A percentile compares a stretch with the other conserved stretches of the same genome.
Evolutionary conservation across 257 asterid genomes (phyloP).

Genomic region (Petunia secreta): DNA sequence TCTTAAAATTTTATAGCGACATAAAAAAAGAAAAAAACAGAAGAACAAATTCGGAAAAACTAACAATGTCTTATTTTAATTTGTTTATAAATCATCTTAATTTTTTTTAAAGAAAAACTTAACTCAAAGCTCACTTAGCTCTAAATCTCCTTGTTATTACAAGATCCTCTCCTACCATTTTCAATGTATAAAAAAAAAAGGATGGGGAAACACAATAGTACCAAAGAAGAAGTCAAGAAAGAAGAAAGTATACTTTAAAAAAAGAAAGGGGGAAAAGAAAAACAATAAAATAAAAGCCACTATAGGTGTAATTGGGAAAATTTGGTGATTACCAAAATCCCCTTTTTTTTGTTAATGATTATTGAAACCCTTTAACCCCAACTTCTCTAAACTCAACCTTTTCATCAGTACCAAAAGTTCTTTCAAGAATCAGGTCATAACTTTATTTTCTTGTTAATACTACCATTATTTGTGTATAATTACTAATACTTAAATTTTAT

Average conservation of each 20-base stretch:
- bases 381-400: background rate
- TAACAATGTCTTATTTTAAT: no score
- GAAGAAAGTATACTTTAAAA: background rate
- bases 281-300: background rate
- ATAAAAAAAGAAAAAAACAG: no score
- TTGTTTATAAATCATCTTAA: no score
- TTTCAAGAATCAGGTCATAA: constrained; percentile 7
- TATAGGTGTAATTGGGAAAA: background rate
- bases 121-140: background rate
- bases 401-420: background rate
- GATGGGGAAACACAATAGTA: no score
- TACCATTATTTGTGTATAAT: background rate
- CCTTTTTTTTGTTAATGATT: constrained; percentile 5
- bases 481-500: background rate
- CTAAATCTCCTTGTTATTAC: background rate
- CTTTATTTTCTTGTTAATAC: background rate
- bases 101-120: background rate
- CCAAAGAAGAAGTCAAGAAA: background rate
- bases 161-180: background rate
- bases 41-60: no score
- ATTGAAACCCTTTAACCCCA: background rate
- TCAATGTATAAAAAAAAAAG: no score
- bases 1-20: no score
- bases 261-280: background rate
- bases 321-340: constrained; percentile 21